A percentile compares a stretch with the other conserved stretches of the same genome.
phyloP scores from a whole-genome alignment of 2,329 filamentous ascomycete genomes.

The Fusarium sarcochroum region DNA sequence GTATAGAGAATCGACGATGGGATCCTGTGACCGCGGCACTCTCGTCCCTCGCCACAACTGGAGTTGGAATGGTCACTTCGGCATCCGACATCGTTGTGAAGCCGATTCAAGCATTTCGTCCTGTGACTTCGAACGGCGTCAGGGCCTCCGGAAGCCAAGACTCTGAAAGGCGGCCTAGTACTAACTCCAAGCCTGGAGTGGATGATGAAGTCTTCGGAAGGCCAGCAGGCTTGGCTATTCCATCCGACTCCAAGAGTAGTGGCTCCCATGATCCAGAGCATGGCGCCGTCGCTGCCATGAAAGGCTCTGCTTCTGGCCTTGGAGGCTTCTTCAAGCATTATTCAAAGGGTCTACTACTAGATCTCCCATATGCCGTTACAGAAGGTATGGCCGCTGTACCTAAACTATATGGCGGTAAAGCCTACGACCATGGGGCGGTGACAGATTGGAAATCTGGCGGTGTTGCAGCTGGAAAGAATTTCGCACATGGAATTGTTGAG shows the following conservation, averaged over 20 bases:
- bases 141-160: background rate
- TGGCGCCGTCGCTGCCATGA: conserved; percentile 26
- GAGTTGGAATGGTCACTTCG: conserved; percentile 20
- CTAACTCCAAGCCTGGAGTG: accelerated
- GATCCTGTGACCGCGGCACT: conserved; percentile 35
- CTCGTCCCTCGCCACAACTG: conserved; percentile 20
- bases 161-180: accelerated
- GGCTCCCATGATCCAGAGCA: background rate
- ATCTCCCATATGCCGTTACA: conserved; percentile 34
- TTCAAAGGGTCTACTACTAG: conserved; percentile 20
- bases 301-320: conserved; percentile 6
- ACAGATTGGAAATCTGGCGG: conserved; percentile 30
- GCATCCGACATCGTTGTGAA: conserved; percentile 28
- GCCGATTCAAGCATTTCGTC: conserved; percentile 13
- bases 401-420: conserved; percentile 25
- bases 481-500: conserved; percentile 27
- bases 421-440: conserved; percentile 12
- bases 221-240: background rate
- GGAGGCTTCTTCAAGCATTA: conserved; percentile 42
- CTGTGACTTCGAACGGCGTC: background rate
- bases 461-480: conserved; percentile 11
- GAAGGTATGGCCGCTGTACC: conserved; percentile 41
- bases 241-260: background rate
- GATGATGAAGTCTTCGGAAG: background rate
- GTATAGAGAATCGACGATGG: conserved; percentile 37